phyloP scores from a whole-genome alignment of 306 rosid species.

The Begonia peltatifolia region DNA sequence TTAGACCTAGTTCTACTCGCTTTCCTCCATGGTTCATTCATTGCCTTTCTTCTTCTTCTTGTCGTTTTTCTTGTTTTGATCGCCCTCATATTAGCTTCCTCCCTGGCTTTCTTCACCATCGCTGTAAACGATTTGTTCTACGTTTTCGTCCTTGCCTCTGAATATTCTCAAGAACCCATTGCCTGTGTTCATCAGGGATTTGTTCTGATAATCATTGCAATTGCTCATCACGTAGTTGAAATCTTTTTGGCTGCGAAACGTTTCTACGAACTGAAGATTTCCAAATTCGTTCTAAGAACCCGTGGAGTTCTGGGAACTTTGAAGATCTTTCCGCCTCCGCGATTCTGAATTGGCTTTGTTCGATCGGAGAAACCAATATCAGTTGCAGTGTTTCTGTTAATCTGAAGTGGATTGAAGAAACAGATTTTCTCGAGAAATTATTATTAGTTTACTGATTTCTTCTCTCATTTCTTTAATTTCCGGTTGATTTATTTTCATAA shows the following conservation, averaged over 20 bases:
- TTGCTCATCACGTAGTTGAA: slow-evolving; percentile 8
- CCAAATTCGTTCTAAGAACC: neutral
- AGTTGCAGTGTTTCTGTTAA: too few relatives aligned
- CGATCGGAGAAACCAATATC: too few relatives aligned
- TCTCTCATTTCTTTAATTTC: too few relatives aligned
- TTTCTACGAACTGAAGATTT: neutral
- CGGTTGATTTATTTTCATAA: too few relatives aligned
- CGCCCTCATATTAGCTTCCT: slow-evolving; percentile 13
- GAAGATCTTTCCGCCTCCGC: neutral
- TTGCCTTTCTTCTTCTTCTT: slow-evolving; percentile 18
- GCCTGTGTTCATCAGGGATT: slow-evolving; percentile 17
- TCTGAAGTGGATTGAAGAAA: too few relatives aligned
- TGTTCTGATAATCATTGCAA: slow-evolving; percentile 6
- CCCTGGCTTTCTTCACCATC: slow-evolving; percentile 11
- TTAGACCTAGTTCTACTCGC: slow-evolving; percentile 23
- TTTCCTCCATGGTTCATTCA: slow-evolving; percentile 20
- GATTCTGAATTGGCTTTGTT: neutral
- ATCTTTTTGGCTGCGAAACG: slow-evolving; percentile 9
- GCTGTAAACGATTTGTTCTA: slow-evolving; percentile 10
- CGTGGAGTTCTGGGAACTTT: neutral
- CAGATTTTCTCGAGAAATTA: too few relatives aligned
- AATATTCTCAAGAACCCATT: slow-evolving; percentile 5
- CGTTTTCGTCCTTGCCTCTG: slow-evolving; percentile 2
- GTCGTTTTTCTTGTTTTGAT: slow-evolving; percentile 7
- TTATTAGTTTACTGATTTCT: too few relatives aligned